Base-by-base conservation (phyloP, 495 filamentous ascomycete genomes). In the Haplographium delicatum region DNA sequence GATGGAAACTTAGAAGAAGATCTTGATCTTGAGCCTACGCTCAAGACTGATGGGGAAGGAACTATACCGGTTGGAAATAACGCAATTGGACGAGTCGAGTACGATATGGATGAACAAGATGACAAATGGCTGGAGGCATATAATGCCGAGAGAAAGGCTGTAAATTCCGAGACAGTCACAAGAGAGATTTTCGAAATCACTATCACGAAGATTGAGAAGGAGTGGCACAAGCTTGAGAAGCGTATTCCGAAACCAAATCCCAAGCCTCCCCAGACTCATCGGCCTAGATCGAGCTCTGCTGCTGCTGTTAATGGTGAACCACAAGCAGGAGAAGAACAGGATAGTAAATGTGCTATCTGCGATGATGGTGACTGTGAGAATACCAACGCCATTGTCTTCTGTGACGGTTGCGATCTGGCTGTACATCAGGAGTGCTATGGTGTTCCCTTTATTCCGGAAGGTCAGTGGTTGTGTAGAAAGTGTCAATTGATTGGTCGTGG, bases 391-490 rank as follows among this genome's bases (percentile, higher is more conserved):
- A 99, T 99, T 61, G 94, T 99, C 19, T 99, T 98, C 68, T 99
- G 93, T 59, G 93, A 99, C 62, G 94, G 93, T 7, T 97, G 93
- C 67, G 93, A 99, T 69, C 72, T 97, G 19, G 93, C 93, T 4
- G 93, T 99, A 31, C 93, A 99, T 65, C 93, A 99, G 63, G 93
- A 99, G 66, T 99, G 94, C 68, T 99, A 98, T 70, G 93, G 93
- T 54, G 93, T 99, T 41, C 93, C 94, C 24, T 96, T 94, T 70
- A 97, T 99, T 60, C 93, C 93, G 1, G 93, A 97, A 68, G 93
- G 93, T 5, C 94, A 99, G 65, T 99, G 94, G 94, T 72, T 96
- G 30, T 99, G 93, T 69, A 82, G 93, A 33, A 96, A 96, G 67
- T 99, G 93, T 68, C 89, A 96, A 68, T 73, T 96, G 53, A 89